Base-by-base conservation (phyloP, 192 early-diverging fungal species). In the Geranomyces michiganensis region DNA sequence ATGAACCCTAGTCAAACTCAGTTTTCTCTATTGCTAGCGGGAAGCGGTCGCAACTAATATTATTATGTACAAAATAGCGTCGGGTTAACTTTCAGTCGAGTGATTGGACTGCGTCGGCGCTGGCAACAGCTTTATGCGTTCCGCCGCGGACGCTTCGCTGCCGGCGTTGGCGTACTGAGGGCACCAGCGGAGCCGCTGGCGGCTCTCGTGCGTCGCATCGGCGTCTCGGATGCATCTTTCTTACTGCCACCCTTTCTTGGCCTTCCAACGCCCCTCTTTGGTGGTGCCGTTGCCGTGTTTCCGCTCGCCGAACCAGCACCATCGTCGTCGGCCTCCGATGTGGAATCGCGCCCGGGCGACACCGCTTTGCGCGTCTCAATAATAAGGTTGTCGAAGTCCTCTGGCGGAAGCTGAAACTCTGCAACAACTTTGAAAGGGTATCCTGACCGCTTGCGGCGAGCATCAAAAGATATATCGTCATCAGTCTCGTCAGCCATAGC, bases 401-500 rank as follows among this genome's bases (percentile, higher is more conserved):
- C 75, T 19, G 26, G n/a, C 7, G 75, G 75, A 13, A 76, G 56
- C n/a, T 36, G 19, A 4, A 76, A 76, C 22, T 76, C 75, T 14
- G 55, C 64, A 14, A 49, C 45, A 14, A 65, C 56, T 51, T 64
- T 70, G 64, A 76, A 76, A 7, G 75, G 75, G 44, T 66, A 76
- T 19, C 31, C 68, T 62, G 67, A 62, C 5, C 69, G 53, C 30
- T 58, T 56, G n/a, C 24, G 21, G 15, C 75, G 36, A 1, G 69
- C 51, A 12, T 70, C 69, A 15, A 61, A 41, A 15, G 62, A 43
- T 22, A 70, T 63, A 15, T 70, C 75, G 24, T 70, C 75, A 31
- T 70, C 75, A 13, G 43, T 67, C 45, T 76, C 75, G 45, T 76
- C 75, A 15, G 69, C 69, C 74, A 76, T 31, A 10, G 67, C 68